Evolutionary conservation across 257 asterid genomes (phyloP).

Genomic region (Coffea eugenioides): DNA sequence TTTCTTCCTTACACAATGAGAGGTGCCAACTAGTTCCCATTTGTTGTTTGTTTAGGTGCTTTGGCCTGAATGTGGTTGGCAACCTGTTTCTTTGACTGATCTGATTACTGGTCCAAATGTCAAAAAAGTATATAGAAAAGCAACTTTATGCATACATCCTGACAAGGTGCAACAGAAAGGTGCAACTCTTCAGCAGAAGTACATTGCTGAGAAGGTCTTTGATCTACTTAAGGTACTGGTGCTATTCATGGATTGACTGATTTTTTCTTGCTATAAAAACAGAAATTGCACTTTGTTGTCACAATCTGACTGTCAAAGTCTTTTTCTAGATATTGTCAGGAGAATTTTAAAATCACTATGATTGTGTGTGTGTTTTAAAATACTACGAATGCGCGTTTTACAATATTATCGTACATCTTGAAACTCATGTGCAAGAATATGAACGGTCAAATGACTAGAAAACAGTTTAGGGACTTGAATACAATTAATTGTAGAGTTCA

Average conservation of each 20-base stretch:
- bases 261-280: not conserved
- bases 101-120: constrained; percentile 86
- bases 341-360: not conserved
- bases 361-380: not conserved
- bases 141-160: constrained; percentile 97
- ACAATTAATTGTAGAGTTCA: not conserved
- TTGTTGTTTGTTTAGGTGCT: constrained; percentile 60
- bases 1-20: not conserved
- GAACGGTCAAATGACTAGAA: not conserved
- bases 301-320: not conserved
- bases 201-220: constrained; percentile 95
- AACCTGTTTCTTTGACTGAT: constrained; percentile 96
- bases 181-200: constrained; percentile 93
- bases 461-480: not conserved
- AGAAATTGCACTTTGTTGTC: not conserved
- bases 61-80: constrained; percentile 99
- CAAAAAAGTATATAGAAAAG: constrained; percentile 88
- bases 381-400: not conserved
- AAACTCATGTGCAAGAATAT: not conserved
- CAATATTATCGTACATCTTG: not conserved
- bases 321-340: not conserved
- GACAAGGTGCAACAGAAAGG: constrained; percentile 99
- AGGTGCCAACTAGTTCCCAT: constrained; percentile 7
- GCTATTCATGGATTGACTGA: not conserved
- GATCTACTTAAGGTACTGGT: constrained; percentile 89